Evolutionary conservation across 164 flowering plant genomes (phyloP).

Genomic region (Echeveria elegans): DNA sequence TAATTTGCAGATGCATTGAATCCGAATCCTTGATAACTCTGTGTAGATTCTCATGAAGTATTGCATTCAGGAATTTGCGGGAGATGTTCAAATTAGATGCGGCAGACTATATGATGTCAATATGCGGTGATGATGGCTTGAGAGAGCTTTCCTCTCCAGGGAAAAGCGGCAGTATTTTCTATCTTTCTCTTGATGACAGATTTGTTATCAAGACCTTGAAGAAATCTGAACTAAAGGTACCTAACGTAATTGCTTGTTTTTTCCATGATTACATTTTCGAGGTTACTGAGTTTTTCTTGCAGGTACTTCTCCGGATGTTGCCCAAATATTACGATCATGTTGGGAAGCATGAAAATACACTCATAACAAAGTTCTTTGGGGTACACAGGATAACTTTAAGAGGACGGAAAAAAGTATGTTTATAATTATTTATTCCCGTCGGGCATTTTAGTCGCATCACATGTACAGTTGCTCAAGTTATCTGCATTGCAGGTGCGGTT

Average conservation of each 20-base stretch:
- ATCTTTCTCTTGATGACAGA: constrained; percentile 85
- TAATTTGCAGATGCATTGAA: not conserved
- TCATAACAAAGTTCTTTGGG: constrained; percentile 93
- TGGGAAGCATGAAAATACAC: constrained; percentile 64
- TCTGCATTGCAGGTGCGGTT: constrained; percentile 55
- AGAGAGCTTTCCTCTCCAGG: constrained; percentile 92
- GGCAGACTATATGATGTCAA: constrained; percentile 99
- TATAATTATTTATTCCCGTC: not conserved
- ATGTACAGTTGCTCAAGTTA: not conserved
- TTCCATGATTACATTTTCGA: not conserved
- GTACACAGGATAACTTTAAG: constrained; percentile 57
- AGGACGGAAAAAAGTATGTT: constrained; percentile 59
- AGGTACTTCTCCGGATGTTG: constrained; percentile 83
- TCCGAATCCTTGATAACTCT: not conserved
- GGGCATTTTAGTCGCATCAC: not conserved
- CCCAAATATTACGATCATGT: constrained; percentile 75
- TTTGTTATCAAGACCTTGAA: constrained; percentile 83
- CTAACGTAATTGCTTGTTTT: not conserved
- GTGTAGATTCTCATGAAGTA: not conserved
- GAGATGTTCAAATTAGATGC: constrained; percentile 97
- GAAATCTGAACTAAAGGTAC: constrained; percentile 74
- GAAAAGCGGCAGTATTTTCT: constrained; percentile 96
- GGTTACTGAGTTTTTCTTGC: not conserved
- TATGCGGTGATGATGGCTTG: constrained; percentile 88
- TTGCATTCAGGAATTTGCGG: constrained; percentile 72